A percentile compares a stretch with the other conserved stretches of the same genome.
phyloP scores from a whole-genome alignment of 2,329 filamentous ascomycete species.

The Magnaporthiopsis incrustans region DNA sequence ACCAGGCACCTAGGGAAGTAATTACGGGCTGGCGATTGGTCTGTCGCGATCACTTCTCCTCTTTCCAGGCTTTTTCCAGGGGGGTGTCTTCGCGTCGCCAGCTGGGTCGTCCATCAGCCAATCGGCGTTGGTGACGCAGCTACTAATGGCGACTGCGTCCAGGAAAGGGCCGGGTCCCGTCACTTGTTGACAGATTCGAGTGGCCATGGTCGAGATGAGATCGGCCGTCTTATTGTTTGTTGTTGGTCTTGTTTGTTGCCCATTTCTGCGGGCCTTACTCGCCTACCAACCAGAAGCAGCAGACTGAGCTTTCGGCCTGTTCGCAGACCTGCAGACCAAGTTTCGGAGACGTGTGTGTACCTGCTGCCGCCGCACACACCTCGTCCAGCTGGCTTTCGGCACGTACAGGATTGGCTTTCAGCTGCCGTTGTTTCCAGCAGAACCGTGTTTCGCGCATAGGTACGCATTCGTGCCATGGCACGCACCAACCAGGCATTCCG shows the following conservation, averaged over 20 bases:
- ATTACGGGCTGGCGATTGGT: not conserved
- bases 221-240: not conserved
- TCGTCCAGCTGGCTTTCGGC: not conserved
- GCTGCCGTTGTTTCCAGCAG: not conserved
- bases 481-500: not conserved
- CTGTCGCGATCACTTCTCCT: not conserved
- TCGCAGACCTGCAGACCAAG: not conserved
- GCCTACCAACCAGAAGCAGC: not conserved
- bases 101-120: not conserved
- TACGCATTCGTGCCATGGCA: not conserved
- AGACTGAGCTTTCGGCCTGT: not conserved
- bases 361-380: not conserved
- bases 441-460: not conserved
- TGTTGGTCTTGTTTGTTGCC: not conserved
- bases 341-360: not conserved
- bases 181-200: not conserved
- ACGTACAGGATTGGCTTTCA: not conserved
- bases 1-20: not conserved
- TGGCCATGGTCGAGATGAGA: not conserved
- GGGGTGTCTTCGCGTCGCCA: not conserved
- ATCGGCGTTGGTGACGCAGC: not conserved
- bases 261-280: not conserved
- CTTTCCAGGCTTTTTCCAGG: not conserved
- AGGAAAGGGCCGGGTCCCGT: not conserved
- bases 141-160: not conserved